A percentile compares a stretch with the other conserved stretches of the same genome.
Evolutionary conservation across 1,284 basidiomycete genomes (phyloP).

Genomic region (Pseudozyma pruni): DNA sequence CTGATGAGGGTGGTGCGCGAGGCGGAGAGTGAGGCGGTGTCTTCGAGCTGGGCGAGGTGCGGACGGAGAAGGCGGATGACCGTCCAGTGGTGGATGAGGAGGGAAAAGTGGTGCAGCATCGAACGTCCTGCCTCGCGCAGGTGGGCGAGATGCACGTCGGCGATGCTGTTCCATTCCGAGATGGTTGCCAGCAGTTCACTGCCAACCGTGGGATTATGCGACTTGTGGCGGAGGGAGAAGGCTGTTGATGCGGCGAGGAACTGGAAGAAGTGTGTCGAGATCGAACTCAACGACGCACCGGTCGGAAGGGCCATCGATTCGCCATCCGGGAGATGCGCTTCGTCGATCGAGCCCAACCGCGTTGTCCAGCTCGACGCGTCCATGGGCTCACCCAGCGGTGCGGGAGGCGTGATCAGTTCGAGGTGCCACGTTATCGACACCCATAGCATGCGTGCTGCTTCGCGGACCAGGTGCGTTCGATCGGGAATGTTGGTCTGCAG

Average conservation of each 20-base stretch:
- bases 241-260: conserved; percentile 25
- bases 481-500: conserved; percentile 50
- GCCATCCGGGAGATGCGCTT: conserved; percentile 40
- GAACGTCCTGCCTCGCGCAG: conserved; percentile 18
- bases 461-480: conserved; percentile 58
- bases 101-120: conserved; percentile 34
- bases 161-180: conserved; percentile 27
- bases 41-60: conserved; percentile 16
- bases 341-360: conserved; percentile 25
- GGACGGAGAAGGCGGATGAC: conserved; percentile 36
- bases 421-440: conserved; percentile 37
- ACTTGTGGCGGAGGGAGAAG: conserved; percentile 18
- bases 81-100: conserved; percentile 39
- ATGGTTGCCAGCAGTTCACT: conserved; percentile 10
- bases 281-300: conserved; percentile 15
- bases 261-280: conserved; percentile 38
- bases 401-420: conserved; percentile 19
- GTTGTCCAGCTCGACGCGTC: conserved; percentile 26
- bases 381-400: conserved; percentile 22
- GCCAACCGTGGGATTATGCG: neutral
- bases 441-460: conserved; percentile 56
- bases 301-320: conserved; percentile 19
- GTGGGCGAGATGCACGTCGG: conserved; percentile 16
- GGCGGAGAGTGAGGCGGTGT: conserved; percentile 6
- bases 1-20: conserved; percentile 16